Conservation (phyloP, 257 asterid species). For the Solanum corneliomulleri region DNA sequence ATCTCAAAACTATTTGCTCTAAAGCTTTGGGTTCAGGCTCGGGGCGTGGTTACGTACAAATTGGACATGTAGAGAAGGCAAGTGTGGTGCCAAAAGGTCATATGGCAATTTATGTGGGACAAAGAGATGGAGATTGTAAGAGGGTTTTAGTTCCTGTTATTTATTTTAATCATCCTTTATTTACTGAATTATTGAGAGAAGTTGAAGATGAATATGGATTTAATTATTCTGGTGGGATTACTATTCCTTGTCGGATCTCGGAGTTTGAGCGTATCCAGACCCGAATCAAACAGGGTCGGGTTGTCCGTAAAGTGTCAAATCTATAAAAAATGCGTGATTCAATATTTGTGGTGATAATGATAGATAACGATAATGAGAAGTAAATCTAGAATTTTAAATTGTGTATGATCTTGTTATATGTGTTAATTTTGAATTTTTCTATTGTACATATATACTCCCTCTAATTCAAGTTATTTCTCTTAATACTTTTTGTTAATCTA, state of each 20-base stretch:
- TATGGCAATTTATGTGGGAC: slow-evolving; percentile 73
- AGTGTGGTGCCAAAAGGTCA: slow-evolving; percentile 55
- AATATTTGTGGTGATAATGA: background rate
- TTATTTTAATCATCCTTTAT: slow-evolving; percentile 68
- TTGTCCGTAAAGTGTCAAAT: slow-evolving; percentile 20
- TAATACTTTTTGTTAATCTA: too few relatives aligned
- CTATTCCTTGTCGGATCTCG: slow-evolving; percentile 76
- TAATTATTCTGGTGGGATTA: slow-evolving; percentile 63
- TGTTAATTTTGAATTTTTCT: background rate
- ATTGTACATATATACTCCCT: background rate
- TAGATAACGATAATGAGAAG: too few relatives aligned
- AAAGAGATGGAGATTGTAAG: slow-evolving; percentile 43
- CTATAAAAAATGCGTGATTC: background rate
- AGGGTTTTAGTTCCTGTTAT: slow-evolving; percentile 64
- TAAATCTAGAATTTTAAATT: too few relatives aligned
- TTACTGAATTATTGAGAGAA: slow-evolving; percentile 50
- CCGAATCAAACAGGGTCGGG: slow-evolving; percentile 51
- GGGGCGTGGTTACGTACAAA: slow-evolving; percentile 22
- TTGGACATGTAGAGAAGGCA: slow-evolving; percentile 19
- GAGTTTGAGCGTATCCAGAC: slow-evolving; percentile 80
- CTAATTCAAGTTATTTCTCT: background rate
- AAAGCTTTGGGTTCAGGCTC: slow-evolving; percentile 1
- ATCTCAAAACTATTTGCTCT: slow-evolving; percentile 24
- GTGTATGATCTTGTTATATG: background rate
- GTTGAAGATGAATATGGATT: slow-evolving; percentile 76